phyloP scores from a whole-genome alignment of 129 eudicot genomes.

The Heracleum sosnowskyi region DNA sequence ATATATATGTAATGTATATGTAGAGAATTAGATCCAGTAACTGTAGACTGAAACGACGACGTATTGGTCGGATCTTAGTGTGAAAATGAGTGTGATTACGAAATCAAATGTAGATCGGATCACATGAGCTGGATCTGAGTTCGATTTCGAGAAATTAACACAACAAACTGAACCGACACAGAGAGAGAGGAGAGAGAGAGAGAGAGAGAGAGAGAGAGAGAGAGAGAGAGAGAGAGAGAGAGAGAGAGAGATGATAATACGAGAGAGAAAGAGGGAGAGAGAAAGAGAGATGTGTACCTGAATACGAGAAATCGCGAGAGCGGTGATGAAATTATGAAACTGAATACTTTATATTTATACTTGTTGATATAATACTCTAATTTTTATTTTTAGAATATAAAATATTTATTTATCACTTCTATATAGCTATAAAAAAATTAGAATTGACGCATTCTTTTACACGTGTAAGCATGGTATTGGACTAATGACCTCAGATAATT shows the following conservation, averaged over 20 bases:
- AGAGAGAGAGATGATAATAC: not conserved
- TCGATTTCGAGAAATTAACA: not conserved
- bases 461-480: no score
- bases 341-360: no score
- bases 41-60: not conserved
- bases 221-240: not conserved
- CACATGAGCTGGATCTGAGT: not conserved
- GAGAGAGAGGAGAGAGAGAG: not conserved
- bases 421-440: no score
- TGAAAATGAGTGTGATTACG: not conserved
- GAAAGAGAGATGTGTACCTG: not conserved
- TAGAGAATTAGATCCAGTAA: not conserved
- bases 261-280: not conserved
- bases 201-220: not conserved
- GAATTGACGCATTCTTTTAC: no score
- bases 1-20: no score
- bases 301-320: not conserved
- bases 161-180: not conserved
- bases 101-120: not conserved
- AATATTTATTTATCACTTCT: no score
- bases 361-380: no score
- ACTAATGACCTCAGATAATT: no score
- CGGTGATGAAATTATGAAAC: not conserved
- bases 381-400: no score
- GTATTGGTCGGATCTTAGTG: not conserved